Percentiles rank a stretch among this genome's conserved stretches.
These are phyloP conservation scores for Papiliotrema nemorosa DNA, from an alignment of 1,284 basidiomycete genomes.

Conservation along the genomic window DNA sequence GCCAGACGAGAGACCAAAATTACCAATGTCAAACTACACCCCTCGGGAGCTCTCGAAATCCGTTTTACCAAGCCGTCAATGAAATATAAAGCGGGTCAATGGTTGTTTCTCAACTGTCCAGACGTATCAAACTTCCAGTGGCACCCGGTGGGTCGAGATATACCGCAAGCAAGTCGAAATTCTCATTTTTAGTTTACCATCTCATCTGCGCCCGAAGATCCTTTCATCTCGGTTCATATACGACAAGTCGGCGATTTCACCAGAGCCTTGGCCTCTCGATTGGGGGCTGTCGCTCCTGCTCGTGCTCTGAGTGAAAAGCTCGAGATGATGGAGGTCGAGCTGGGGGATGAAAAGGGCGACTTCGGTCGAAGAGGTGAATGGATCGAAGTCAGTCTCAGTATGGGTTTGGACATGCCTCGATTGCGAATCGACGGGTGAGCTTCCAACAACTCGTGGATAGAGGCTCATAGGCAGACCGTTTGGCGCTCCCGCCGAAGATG, in stretches of 20 bases:
- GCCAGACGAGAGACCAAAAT: slow-evolving; percentile 69
- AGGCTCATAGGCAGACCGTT: slow-evolving; percentile 54
- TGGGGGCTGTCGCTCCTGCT: slow-evolving; percentile 82
- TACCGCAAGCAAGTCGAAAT: slow-evolving; percentile 9
- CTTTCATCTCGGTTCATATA: slow-evolving; percentile 82
- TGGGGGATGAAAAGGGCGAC: slow-evolving; percentile 17
- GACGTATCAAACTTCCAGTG: slow-evolving; percentile 78
- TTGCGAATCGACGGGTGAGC: slow-evolving; percentile 69
- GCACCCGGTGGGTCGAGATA: slow-evolving; percentile 66
- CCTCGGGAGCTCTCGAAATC: slow-evolving; percentile 75
- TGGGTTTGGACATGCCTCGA: slow-evolving; percentile 56
- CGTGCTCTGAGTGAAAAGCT: too few species aligned
- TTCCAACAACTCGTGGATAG: too few species aligned
- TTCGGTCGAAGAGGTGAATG: slow-evolving; percentile 61
- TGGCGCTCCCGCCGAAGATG: slow-evolving; percentile 84
- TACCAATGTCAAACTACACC: slow-evolving; percentile 55
- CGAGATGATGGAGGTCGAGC: slow-evolving; percentile 50
- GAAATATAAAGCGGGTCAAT: slow-evolving; percentile 84
- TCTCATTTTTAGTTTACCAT: slow-evolving; percentile 79
- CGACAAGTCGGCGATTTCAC: slow-evolving; percentile 87
- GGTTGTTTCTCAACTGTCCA: slow-evolving; percentile 83
- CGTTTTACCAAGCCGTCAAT: slow-evolving; percentile 82
- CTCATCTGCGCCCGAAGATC: slow-evolving; percentile 85
- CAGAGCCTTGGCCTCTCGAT: slow-evolving; percentile 68
- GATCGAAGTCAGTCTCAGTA: slow-evolving; percentile 64